These are phyloP conservation scores for Apiospora phragmitis DNA, from an alignment of 2,329 filamentous ascomycete genomes.

Conservation along the genomic window DNA sequence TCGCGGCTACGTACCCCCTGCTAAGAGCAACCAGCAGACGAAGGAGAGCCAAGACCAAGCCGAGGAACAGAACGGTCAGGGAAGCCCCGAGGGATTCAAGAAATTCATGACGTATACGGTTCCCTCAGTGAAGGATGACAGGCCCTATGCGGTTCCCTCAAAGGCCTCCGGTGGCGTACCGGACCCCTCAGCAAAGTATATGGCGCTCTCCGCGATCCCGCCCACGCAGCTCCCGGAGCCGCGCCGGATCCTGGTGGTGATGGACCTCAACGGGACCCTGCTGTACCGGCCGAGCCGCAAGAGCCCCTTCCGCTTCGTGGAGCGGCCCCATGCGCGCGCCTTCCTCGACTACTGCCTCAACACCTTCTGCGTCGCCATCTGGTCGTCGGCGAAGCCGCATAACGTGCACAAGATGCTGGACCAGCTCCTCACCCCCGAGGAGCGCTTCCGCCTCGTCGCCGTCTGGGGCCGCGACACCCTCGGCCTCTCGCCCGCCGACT, in stretches of 20 bases:
- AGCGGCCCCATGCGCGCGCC: constrained; percentile 64
- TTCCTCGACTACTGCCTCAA: constrained; percentile 77
- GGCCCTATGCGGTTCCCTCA: constrained; percentile 20
- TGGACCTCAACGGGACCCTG: constrained; percentile 93
- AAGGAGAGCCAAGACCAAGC: neutral
- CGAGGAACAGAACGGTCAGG: neutral
- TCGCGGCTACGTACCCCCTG: neutral
- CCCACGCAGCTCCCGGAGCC: constrained; percentile 45
- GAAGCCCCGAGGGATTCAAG: neutral
- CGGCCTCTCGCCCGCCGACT: constrained; percentile 64
- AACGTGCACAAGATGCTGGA: constrained; percentile 72
- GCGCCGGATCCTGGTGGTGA: constrained; percentile 73
- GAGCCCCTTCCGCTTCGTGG: constrained; percentile 54
- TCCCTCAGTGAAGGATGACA: constrained; percentile 22
- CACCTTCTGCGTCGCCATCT: constrained; percentile 80
- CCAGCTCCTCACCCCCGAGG: constrained; percentile 58
- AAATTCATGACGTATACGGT: neutral
- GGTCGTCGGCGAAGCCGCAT: constrained; percentile 78
- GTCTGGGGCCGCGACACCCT: constrained; percentile 80
- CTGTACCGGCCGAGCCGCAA: constrained; percentile 65
- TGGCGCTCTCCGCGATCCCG: constrained; percentile 50
- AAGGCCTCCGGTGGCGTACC: constrained; percentile 59
- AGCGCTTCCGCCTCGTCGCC: constrained; percentile 60
- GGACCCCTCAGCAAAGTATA: constrained; percentile 59
- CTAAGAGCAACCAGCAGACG: neutral